Conservation (phyloP, 129 eudicot genomes). For the Saussurea involucrata region DNA sequence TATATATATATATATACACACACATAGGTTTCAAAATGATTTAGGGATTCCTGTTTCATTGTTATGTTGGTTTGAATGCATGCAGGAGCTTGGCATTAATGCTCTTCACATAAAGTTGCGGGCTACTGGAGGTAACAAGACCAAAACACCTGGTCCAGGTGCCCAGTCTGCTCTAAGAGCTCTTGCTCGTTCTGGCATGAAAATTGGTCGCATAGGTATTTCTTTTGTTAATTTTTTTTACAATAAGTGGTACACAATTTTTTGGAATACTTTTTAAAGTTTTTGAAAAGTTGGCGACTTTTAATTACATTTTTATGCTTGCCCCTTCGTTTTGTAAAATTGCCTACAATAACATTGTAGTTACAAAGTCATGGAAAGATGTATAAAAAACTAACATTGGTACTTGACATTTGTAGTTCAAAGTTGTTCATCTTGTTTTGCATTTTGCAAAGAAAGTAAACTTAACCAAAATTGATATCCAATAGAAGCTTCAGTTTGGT, state of each 20-base stretch:
- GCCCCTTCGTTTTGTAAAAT: not conserved
- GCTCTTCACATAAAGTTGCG: conserved; percentile 38
- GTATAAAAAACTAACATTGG: not conserved
- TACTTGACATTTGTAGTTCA: not conserved
- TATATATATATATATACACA: too few relatives aligned
- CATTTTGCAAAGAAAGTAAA: too few relatives aligned
- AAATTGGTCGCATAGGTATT: conserved; percentile 38
- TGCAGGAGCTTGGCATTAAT: conserved; percentile 33
- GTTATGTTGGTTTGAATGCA: not conserved
- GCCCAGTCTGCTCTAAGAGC: conserved; percentile 41
- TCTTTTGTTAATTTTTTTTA: not conserved
- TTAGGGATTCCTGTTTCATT: not conserved
- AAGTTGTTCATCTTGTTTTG: not conserved
- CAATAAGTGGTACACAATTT: not conserved
- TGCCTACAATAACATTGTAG: not conserved
- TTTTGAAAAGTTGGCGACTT: not conserved
- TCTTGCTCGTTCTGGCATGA: conserved; percentile 37
- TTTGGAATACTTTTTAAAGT: not conserved
- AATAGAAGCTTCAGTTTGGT: not conserved
- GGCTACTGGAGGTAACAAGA: conserved; percentile 37
- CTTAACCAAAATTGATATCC: not conserved
- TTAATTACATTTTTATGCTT: not conserved
- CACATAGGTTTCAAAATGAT: not conserved
- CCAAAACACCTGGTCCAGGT: conserved; percentile 40
- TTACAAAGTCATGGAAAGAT: not conserved